Evolutionary conservation across 23 red algal genomes (phyloP), one percentile per base, ranked within the genome.

Genomic region (Cyanidium caldarium): DNA sequence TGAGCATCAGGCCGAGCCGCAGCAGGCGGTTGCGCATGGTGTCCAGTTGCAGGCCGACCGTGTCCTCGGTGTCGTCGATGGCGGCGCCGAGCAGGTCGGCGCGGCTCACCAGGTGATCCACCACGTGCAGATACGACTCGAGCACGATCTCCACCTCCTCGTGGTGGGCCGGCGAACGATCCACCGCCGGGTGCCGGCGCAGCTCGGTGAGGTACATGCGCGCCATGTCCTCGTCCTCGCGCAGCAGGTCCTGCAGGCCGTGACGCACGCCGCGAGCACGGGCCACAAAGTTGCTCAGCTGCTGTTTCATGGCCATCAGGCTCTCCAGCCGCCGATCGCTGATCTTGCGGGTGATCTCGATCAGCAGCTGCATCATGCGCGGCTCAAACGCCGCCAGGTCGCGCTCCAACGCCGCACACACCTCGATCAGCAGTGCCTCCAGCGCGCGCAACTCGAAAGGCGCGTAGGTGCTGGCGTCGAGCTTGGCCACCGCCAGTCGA

Each of bases 221-320:
- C 14, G 80, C 80, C 87, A 94, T 94, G 34, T 94, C 87, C 35
- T 94, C 87, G 44, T 94, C 87, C 29, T 94, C 87, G 38, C 83
- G 73, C 12, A 94, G 70, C 19, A 94, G 70, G 37, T 82, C 68
- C 36, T 82, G 77, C 26, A 94, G 67, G 1, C 65, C 87, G 37
- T 80, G 29, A 28, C 83, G 80, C 40, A 85, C 87, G 33, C 76
- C 80, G 16, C 65, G 29, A 2, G 76, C 73, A 1, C 87, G 73
- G 0, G 75, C 46, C 19, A 58, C 39, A 44, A 85, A 94, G 14
- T 80, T 61, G 36, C 81, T 94, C 26, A 94, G 75, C 44, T 72
- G 72, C 66, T 85, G 80, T 61, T 94, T 77, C 10, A 81, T 57
- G 40, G 42, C 39, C 3, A 80, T 73, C 87, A 94, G 74, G 39